These are phyloP conservation scores for Leccinum subrobustum DNA, from an alignment of 1,284 basidiomycete genomes.

Conservation along the genomic window DNA sequence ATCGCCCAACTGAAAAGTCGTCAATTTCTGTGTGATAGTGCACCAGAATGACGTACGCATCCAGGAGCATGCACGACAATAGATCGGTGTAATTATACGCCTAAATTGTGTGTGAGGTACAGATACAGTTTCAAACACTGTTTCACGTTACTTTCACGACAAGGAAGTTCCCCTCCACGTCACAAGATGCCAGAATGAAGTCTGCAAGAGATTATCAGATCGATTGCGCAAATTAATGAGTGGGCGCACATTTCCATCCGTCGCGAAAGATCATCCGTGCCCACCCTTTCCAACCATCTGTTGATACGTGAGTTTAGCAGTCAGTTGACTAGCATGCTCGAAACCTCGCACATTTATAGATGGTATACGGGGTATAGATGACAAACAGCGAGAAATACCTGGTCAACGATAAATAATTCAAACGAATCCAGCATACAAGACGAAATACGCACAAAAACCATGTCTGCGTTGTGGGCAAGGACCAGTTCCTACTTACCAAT, in stretches of 20 bases:
- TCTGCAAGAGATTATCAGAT: constrained; percentile 43
- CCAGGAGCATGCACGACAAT: constrained; percentile 83
- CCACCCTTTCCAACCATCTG: constrained; percentile 82
- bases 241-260: constrained; percentile 78
- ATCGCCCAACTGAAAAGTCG: constrained; percentile 68
- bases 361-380: constrained; percentile 83
- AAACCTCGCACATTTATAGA: constrained; percentile 65
- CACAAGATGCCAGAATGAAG: constrained; percentile 71
- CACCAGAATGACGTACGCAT: constrained; percentile 54
- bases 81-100: constrained; percentile 86
- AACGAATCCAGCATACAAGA: neutral
- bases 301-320: constrained; percentile 2
- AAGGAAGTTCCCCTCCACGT: constrained; percentile 84
- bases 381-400: constrained; percentile 78
- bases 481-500: constrained; percentile 66
- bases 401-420: constrained; percentile 3
- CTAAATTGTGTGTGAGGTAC: constrained; percentile 29
- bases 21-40: constrained; percentile 8
- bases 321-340: neutral
- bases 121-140: neutral
- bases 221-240: neutral
- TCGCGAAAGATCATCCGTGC: constrained; percentile 65
- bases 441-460: constrained; percentile 66
- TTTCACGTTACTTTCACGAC: constrained; percentile 61
- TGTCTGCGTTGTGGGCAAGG: constrained; percentile 76